phyloP scores from a whole-genome alignment of 2,329 filamentous ascomycete species.

The Metarhizium guizhouense region DNA sequence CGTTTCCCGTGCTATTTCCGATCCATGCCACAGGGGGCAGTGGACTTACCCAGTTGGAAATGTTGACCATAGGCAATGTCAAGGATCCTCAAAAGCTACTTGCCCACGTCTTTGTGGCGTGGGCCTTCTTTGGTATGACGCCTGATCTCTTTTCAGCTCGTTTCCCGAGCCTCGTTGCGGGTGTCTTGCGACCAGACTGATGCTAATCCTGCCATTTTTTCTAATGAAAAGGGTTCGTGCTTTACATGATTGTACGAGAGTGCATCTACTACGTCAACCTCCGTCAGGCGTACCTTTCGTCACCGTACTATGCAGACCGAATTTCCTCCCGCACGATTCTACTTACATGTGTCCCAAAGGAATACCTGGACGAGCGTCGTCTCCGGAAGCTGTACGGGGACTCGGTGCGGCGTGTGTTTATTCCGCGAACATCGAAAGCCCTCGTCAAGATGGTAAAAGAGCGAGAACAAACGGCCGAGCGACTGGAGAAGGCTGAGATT shows the following conservation, averaged over 20 bases:
- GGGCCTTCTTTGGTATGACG: constrained; percentile 55
- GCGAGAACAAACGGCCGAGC: constrained; percentile 69
- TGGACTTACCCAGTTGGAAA: constrained; percentile 56
- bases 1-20: constrained; percentile 80
- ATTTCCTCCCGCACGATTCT: constrained; percentile 87
- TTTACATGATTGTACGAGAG: constrained; percentile 82
- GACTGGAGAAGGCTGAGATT: constrained; percentile 79
- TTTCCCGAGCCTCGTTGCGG: background rate
- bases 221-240: constrained; percentile 57
- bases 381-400: constrained; percentile 75
- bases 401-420: constrained; percentile 76
- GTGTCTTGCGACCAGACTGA: background rate
- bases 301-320: constrained; percentile 72
- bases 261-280: constrained; percentile 88
- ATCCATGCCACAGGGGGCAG: constrained; percentile 77
- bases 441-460: constrained; percentile 75
- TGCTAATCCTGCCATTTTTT: background rate
- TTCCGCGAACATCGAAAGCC: constrained; percentile 66
- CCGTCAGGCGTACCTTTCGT: constrained; percentile 83
- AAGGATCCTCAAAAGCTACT: constrained; percentile 54
- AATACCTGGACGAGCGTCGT: constrained; percentile 69
- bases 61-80: constrained; percentile 74
- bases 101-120: constrained; percentile 72
- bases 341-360: constrained; percentile 72
- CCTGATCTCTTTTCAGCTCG: background rate